A percentile compares a stretch with the other conserved stretches of the same genome.
phyloP scores from a whole-genome alignment of 2,329 filamentous ascomycete genomes.

The Fusarium musae region DNA sequence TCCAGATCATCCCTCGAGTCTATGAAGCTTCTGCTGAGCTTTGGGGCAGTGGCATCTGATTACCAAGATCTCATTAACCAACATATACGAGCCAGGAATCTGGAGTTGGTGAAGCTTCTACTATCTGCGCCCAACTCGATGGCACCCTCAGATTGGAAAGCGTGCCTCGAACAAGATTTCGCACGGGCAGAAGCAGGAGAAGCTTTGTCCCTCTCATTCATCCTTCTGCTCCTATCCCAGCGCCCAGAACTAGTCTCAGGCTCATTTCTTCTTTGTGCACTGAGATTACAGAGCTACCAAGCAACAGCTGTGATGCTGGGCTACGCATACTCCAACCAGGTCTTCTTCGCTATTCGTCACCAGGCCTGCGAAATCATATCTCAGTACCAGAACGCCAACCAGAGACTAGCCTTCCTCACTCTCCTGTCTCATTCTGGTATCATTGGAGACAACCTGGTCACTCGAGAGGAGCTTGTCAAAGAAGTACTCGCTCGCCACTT shows the following conservation, averaged over 20 bases:
- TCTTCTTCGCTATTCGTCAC: neutral
- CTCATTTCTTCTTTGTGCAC: neutral
- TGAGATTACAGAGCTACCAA: neutral
- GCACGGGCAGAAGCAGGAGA: neutral
- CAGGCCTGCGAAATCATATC: neutral
- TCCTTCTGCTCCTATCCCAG: neutral
- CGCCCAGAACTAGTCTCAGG: neutral
- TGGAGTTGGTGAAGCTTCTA: neutral
- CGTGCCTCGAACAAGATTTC: slow-evolving; percentile 4
- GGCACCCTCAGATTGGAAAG: neutral
- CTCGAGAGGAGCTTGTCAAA: slow-evolving; percentile 9
- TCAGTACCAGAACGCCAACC: neutral
- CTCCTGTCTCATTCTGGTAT: neutral
- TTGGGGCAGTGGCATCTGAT: neutral
- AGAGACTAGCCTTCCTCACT: neutral
- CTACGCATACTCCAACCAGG: neutral
- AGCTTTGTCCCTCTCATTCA: neutral
- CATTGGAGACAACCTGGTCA: neutral
- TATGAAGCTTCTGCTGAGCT: slow-evolving; percentile 9
- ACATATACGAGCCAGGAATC: neutral
- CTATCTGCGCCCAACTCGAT: slow-evolving; percentile 2
- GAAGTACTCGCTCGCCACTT: neutral
- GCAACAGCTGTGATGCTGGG: slow-evolving; percentile 8
- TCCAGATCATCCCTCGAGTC: neutral
- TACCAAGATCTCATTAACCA: neutral